Percentiles rank a stretch among this genome's conserved stretches.
Evolutionary conservation across 768 basidiomycete genomes (phyloP).

Genomic region (Naematelia aurantialba): DNA sequence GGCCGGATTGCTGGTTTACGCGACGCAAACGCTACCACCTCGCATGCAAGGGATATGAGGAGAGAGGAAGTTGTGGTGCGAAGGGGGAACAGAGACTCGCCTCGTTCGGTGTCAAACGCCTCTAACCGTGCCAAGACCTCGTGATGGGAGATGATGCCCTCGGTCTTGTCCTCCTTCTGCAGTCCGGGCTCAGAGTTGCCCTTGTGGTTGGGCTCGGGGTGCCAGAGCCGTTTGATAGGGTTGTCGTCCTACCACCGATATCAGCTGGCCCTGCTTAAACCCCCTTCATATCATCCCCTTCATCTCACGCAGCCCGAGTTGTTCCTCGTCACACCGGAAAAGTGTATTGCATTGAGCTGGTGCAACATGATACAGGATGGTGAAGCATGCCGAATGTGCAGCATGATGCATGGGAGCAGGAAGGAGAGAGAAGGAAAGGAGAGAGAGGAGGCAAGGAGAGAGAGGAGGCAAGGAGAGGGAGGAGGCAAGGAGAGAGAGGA

Average conservation of each 20-base stretch:
- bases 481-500: background rate
- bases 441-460: too few species aligned
- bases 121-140: constrained; percentile 90
- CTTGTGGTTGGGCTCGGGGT: constrained; percentile 70
- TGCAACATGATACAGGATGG: too few species aligned
- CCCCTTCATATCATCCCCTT: too few species aligned
- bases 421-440: too few species aligned
- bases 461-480: background rate
- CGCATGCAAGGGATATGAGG: background rate
- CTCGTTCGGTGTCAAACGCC: constrained; percentile 94
- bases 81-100: constrained; percentile 8
- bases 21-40: too few species aligned
- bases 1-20: too few species aligned
- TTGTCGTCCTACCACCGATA: constrained; percentile 76
- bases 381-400: too few species aligned
- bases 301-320: too few species aligned
- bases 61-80: background rate
- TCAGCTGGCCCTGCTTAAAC: too few species aligned
- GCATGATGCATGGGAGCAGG: too few species aligned
- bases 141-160: constrained; percentile 89
- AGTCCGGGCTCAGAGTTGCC: constrained; percentile 49
- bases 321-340: background rate
- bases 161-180: constrained; percentile 58
- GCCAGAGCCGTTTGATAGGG: constrained; percentile 71
- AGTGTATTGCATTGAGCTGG: too few species aligned